Conservation (phyloP, 345 rosid species). For the Schrenkiella parvula region DNA sequence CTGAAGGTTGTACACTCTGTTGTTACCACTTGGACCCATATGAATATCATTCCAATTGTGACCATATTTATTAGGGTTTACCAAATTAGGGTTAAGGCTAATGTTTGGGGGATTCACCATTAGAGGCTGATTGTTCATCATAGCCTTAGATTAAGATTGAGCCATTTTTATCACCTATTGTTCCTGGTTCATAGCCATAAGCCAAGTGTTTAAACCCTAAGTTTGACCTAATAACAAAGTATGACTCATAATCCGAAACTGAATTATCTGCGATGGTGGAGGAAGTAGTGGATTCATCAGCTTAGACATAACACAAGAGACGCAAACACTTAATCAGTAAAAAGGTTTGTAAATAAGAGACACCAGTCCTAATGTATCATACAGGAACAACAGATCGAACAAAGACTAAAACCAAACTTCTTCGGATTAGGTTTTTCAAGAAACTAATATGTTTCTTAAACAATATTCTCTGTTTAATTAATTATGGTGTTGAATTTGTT, state of each 20-base stretch:
- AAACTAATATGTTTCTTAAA: no score
- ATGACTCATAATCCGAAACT: slow-evolving; percentile 40
- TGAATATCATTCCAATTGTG: slow-evolving; percentile 54
- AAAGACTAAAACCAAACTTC: no score
- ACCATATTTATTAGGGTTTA: slow-evolving; percentile 37
- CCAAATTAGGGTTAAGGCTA: slow-evolving; percentile 34
- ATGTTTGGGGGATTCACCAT: slow-evolving; percentile 45
- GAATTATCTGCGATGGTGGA: slow-evolving; percentile 45
- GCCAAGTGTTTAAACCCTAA: slow-evolving; percentile 28
- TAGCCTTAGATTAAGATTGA: neutral
- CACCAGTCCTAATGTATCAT: no score
- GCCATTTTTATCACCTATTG: slow-evolving; percentile 4
- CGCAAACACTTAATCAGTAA: no score
- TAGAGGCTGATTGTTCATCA: slow-evolving; percentile 40
- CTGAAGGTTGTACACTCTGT: neutral
- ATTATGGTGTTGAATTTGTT: no score
- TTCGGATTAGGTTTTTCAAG: no score
- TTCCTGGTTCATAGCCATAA: slow-evolving; percentile 40
- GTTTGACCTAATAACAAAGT: slow-evolving; percentile 41
- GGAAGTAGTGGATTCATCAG: no score
- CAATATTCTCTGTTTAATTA: no score
- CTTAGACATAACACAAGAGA: no score
- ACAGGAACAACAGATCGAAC: no score
- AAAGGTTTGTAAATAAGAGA: no score
- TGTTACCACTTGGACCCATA: slow-evolving; percentile 12